Evolutionary conservation across 163 green algal genomes (phyloP), one percentile per base, ranked within the genome.

Genomic region (Coccomyxa subellipsoidea): DNA sequence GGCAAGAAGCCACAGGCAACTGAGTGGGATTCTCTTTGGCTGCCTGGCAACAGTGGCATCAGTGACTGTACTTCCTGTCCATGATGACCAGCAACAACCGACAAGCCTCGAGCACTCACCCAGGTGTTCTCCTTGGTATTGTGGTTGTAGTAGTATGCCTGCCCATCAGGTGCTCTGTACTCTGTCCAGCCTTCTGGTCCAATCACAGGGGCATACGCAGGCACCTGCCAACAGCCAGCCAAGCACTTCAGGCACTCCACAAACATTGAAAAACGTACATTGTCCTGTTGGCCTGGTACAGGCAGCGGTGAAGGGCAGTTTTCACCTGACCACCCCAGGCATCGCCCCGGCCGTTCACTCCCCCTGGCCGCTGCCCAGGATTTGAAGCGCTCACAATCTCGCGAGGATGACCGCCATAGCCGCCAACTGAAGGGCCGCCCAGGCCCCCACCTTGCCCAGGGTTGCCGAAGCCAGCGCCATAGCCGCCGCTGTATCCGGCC

Each of bases 101-200:
- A 59, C 23, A 18, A 1, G 47, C 39, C 39, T 54, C 10, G 39
- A 15, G 59, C 66, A n/a, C n/a, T 36, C 29, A 36, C 66, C 66
- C 66, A 73, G 31, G 66, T 73, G 66, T 73, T 73, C 8, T 73
- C 66, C 27, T 73, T 73, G n/a, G 66, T 73, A 34, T 73, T 32
- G 8, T 73, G 66, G 66, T 73, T 73, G 7, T 36, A 73, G 66
- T 73, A 73, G 66, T 73, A 73, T 8, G n/a, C 27, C 66, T 73
- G 66, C 66, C 66, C 66, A 34, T 73, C 66, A 36, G 27, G 66
- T n/a, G 66, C 66, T 34, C 66, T 32, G 66, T 73, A 73, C 8
- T 73, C 66, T n/a, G 66, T 73, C 66, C 66, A 73, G 27, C 66
- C 66, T 32, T 73, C 66, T 5, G 66, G 66, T 73, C 66, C 66